These are phyloP conservation scores for Leptographium flavum DNA, from an alignment of 2,329 filamentous ascomycete genomes.

Conservation along the genomic window DNA sequence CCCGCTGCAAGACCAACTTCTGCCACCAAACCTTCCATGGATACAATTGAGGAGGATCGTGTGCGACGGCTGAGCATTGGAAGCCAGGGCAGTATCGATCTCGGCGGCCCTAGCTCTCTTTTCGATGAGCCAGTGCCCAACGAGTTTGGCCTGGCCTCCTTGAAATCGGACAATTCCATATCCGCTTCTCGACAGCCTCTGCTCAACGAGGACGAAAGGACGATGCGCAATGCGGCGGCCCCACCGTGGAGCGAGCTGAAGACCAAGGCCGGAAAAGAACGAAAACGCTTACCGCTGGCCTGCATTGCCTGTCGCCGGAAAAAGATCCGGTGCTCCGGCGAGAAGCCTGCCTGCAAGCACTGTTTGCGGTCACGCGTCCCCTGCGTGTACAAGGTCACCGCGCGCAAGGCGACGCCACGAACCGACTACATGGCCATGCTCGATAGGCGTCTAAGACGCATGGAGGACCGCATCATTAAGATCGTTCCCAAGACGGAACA, in stretches of 20 bases:
- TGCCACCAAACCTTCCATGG: neutral
- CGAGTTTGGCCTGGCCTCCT: slow-evolving; percentile 42
- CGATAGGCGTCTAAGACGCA: slow-evolving; percentile 85
- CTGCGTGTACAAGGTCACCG: slow-evolving; percentile 95
- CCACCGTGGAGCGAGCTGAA: slow-evolving; percentile 72
- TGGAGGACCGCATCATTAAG: slow-evolving; percentile 97
- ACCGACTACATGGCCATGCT: slow-evolving; percentile 99
- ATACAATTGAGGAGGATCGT: neutral
- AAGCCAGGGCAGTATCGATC: slow-evolving; percentile 27
- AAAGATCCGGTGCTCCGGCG: slow-evolving; percentile 94
- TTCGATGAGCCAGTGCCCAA: slow-evolving; percentile 41
- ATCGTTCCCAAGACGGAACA: slow-evolving; percentile 79
- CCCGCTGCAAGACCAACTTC: neutral
- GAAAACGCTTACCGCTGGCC: slow-evolving; percentile 80
- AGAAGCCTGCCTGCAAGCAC: slow-evolving; percentile 96
- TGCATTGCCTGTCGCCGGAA: slow-evolving; percentile 94
- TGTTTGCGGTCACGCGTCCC: slow-evolving; percentile 84
- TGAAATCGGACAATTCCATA: slow-evolving; percentile 23
- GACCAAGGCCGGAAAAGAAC: slow-evolving; percentile 87
- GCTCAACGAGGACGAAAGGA: slow-evolving; percentile 39
- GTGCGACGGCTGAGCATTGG: neutral
- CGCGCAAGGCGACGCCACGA: slow-evolving; percentile 80
- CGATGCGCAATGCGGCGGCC: slow-evolving; percentile 26
- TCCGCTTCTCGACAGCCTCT: neutral
- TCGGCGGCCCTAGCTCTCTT: slow-evolving; percentile 24